Evolutionary conservation across 75 land plant genomes (phyloP).

Genomic region (Larix kaempferi): DNA sequence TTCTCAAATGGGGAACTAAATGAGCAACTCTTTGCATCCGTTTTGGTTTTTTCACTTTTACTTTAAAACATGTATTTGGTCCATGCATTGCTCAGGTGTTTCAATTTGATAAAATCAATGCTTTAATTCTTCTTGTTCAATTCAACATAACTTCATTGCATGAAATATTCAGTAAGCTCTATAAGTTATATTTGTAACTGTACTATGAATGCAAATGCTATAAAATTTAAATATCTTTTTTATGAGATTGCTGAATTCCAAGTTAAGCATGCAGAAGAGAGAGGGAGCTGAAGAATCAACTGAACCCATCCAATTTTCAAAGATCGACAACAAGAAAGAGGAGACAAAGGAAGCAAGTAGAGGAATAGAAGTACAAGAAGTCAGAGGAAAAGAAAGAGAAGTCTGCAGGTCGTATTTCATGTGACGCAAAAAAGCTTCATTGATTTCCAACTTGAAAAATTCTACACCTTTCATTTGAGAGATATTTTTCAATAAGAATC

Average conservation of each 20-base stretch:
- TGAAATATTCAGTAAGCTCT: not conserved
- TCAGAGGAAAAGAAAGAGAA: no score
- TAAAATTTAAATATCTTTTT: constrained; percentile 44
- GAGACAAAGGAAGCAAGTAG: not conserved
- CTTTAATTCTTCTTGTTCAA: not conserved
- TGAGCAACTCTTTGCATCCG: constrained; percentile 79
- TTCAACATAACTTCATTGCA: not conserved
- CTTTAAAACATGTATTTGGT: not conserved
- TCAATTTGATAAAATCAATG: no score
- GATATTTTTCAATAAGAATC: no score
- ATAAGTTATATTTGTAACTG: constrained; percentile 26
- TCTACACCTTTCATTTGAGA: no score
- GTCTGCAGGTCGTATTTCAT: no score
- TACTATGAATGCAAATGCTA: constrained; percentile 12
- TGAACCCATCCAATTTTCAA: not conserved
- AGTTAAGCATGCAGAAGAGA: constrained; percentile 20
- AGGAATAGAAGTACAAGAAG: no score
- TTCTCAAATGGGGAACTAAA: constrained; percentile 92
- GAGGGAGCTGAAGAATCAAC: constrained; percentile 19
- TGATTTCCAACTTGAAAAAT: no score
- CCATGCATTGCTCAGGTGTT: not conserved
- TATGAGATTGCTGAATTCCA: constrained; percentile 46
- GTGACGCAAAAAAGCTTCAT: no score
- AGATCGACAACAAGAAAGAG: not conserved
- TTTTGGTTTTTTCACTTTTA: constrained; percentile 57